Conservation (phyloP, 805 yeast species). For the Scheffersomyces coipomensis region DNA sequence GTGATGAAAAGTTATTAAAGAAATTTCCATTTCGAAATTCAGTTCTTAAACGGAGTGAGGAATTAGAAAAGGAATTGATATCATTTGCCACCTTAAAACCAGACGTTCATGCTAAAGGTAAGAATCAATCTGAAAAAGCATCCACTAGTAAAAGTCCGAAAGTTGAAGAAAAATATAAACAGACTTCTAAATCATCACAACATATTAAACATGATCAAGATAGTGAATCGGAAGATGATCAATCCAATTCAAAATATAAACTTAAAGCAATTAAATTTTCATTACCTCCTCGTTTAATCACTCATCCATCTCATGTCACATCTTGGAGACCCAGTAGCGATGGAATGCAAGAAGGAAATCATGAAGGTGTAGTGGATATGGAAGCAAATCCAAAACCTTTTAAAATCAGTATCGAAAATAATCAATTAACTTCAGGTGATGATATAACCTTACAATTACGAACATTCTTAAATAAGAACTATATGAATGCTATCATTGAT, state of each 20-base stretch:
- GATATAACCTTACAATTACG: conserved; percentile 12
- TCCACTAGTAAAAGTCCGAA: too few relatives aligned
- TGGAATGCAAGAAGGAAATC: conserved; percentile 12
- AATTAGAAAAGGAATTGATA: conserved; percentile 13
- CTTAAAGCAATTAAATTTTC: conserved; percentile 28
- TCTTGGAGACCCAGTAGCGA: conserved; percentile 31
- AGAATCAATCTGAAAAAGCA: too few relatives aligned
- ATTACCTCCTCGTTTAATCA: conserved; percentile 33
- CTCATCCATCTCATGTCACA: conserved; percentile 46
- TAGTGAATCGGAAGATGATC: neutral
- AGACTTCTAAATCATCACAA: too few relatives aligned
- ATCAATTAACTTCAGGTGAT: neutral
- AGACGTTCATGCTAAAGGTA: too few relatives aligned
- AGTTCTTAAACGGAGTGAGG: conserved; percentile 22
- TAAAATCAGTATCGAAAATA: neutral
- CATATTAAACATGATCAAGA: neutral
- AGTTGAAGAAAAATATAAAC: too few relatives aligned
- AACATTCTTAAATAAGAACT: conserved; percentile 24
- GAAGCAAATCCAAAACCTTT: neutral
- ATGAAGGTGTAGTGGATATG: neutral
- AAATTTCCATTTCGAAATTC: conserved; percentile 35
- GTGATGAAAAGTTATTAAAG: conserved; percentile 25
- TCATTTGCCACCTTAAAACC: neutral
- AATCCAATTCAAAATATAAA: conserved; percentile 9
- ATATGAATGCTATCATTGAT: conserved; percentile 36